Evolutionary conservation across 768 basidiomycete genomes (phyloP), one percentile per base, ranked within the genome.

Genomic region (Macrolepiota dolichaula): DNA sequence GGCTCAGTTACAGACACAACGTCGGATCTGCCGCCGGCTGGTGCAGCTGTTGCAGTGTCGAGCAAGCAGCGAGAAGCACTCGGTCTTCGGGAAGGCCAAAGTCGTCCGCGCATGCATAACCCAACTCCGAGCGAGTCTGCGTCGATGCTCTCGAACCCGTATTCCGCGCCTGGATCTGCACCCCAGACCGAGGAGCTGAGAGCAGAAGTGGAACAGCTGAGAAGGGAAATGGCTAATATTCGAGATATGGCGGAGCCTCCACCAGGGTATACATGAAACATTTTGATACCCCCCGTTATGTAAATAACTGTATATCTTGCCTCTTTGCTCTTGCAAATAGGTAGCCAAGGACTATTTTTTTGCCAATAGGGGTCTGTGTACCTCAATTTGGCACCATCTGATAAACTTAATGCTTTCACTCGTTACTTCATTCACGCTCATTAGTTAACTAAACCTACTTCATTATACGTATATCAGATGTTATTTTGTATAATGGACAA

Each of bases 181-280:
- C 12, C 47, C 3, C 27, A 29, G 44, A 25, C 19, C 1, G 53
- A 61, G 15, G 35, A 55, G n/a, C 32, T 61, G 44, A 54, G 60
- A 27, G 60, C 60, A 32, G 60, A 61, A 44, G 53, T 55, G 4
- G 32, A 55, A 12, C 44, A 55, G 35, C 42, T 55, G 10, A 29
- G 60, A 44, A 54, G 60, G 25, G 53, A 61, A 35, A 61, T 61
- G 60, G 53, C 36, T 17, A 37, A 35, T 22, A 53, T 53, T 3
- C 32, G 52, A 19, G 9, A 35, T 6, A 36, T 53, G 24, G 17
- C 35, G 3, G 52, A 53, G 29, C 35, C 52, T 22, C 52, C 52
- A 2, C 52, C 52, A 11, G 35, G n/a, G 52, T 53, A 53, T 38
- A 37, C 52, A 2, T 53, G 11, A 53, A 15, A 19, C 9, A 13